Conservation (phyloP, 768 basidiomycete genomes). For the Cantharellus cinnabarinus region DNA sequence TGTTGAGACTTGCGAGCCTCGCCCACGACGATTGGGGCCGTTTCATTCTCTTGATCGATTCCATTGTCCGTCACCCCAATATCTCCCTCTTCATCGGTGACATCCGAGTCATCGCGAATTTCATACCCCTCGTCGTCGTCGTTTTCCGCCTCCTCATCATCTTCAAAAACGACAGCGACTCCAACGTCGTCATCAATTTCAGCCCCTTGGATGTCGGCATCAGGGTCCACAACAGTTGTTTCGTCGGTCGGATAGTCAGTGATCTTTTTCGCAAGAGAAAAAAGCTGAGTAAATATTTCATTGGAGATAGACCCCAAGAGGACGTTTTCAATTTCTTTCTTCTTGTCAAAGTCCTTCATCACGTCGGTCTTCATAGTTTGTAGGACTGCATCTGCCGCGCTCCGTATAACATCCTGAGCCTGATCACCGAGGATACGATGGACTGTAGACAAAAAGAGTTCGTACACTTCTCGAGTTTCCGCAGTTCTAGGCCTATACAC, state of each 20-base stretch:
- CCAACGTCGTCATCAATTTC: conserved; percentile 92
- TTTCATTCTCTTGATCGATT: conserved; percentile 24
- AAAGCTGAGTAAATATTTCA: conserved; percentile 65
- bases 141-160: conserved; percentile 80
- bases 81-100: conserved; percentile 17
- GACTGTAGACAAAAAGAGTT: conserved; percentile 67
- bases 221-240: conserved; percentile 55
- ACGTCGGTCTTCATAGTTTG: conserved; percentile 75
- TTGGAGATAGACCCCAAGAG: conserved; percentile 39
- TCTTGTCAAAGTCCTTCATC: conserved; percentile 93
- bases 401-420: conserved; percentile 86
- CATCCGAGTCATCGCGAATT: conserved; percentile 62
- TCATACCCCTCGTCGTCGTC: conserved; percentile 79
- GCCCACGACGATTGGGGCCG: conserved; percentile 64
- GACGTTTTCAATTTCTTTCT: conserved; percentile 51
- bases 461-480: conserved; percentile 88
- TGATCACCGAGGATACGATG: conserved; percentile 80
- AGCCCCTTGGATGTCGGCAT: conserved; percentile 59
- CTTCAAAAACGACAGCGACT: conserved; percentile 96
- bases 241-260: conserved; percentile 89
- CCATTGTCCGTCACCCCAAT: conserved; percentile 16
- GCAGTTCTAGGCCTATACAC: conserved; percentile 83
- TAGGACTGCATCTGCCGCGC: conserved; percentile 81
- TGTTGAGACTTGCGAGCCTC: conserved; percentile 23
- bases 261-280: conserved; percentile 79